phyloP scores from a whole-genome alignment of 1,284 basidiomycete species.

The Leccinum discolor region DNA sequence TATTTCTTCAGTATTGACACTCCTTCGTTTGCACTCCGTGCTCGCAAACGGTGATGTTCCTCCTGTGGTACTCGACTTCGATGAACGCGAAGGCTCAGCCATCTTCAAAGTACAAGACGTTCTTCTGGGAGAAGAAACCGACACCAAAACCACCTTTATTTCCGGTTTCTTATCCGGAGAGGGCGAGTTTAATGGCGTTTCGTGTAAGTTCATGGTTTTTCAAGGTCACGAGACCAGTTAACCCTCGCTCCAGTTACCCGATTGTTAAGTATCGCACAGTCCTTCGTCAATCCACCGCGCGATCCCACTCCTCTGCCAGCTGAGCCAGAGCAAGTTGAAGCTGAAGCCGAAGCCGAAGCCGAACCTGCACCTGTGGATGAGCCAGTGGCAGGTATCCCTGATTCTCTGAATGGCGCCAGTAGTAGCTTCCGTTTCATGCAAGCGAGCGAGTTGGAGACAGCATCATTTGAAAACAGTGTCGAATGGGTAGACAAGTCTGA shows the following conservation, averaged over 20 bases:
- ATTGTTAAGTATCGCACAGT: slow-evolving; percentile 54
- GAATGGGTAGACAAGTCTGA: slow-evolving; percentile 54
- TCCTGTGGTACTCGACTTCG: slow-evolving; percentile 44
- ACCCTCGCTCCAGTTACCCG: slow-evolving; percentile 48
- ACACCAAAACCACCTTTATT: slow-evolving; percentile 50
- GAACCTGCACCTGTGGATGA: slow-evolving; percentile 15
- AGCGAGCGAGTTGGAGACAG: slow-evolving; percentile 68
- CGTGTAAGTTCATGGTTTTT: slow-evolving; percentile 46
- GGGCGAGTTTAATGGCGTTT: slow-evolving; percentile 57
- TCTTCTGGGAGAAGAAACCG: slow-evolving; percentile 54
- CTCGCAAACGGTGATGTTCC: slow-evolving; percentile 50
- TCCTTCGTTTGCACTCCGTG: slow-evolving; percentile 66
- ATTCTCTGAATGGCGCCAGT: slow-evolving; percentile 36
- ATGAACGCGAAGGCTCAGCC: slow-evolving; percentile 52
- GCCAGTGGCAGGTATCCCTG: slow-evolving; percentile 33
- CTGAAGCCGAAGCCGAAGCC: not conserved
- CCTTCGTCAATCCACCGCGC: slow-evolving; percentile 49
- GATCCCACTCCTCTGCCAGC: slow-evolving; percentile 31
- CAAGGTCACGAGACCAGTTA: slow-evolving; percentile 2
- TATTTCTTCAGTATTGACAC: slow-evolving; percentile 56
- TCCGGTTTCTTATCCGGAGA: slow-evolving; percentile 55
- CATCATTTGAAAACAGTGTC: slow-evolving; percentile 46
- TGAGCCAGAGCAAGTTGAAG: slow-evolving; percentile 30
- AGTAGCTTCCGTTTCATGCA: slow-evolving; percentile 76
- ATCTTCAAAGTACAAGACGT: slow-evolving; percentile 53